Conservation (phyloP, 306 rosid species). For the Ammopiptanthus mongolicus region DNA sequence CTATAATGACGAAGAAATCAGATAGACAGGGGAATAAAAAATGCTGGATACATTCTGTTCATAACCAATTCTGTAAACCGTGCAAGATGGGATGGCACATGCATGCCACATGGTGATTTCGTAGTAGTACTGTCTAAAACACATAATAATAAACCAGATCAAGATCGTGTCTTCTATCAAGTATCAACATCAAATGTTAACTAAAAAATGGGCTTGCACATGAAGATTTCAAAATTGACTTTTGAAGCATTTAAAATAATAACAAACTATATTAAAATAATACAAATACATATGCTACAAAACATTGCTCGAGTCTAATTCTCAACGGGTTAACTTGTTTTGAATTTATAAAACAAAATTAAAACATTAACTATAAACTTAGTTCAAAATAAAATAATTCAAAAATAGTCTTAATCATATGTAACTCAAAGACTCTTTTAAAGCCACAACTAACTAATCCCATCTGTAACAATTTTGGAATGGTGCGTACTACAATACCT, state of each 20-base stretch:
- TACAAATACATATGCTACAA: not conserved
- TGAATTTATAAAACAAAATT: too few relatives aligned
- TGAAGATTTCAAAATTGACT: conserved; percentile 19
- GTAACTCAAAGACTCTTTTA: too few relatives aligned
- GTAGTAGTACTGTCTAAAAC: not conserved
- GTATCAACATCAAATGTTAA: not conserved
- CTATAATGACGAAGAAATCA: not conserved
- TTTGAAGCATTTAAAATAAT: not conserved
- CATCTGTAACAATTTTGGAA: too few relatives aligned
- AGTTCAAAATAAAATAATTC: too few relatives aligned
- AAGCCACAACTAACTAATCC: too few relatives aligned
- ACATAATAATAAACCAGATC: not conserved
- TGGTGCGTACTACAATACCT: too few relatives aligned
- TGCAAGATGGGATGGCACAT: conserved; percentile 29
- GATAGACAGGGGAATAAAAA: not conserved
- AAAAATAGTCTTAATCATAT: too few relatives aligned
- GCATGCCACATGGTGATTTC: conserved; percentile 31
- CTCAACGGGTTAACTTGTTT: too few relatives aligned
- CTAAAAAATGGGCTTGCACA: conserved; percentile 7
- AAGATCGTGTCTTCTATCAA: not conserved
- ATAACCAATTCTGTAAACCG: not conserved
- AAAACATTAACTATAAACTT: too few relatives aligned
- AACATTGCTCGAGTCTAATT: too few relatives aligned
- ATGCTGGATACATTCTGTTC: not conserved
- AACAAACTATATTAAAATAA: not conserved